Conservation (phyloP, 2,329 filamentous ascomycete species). For the Colletotrichum noveboracense region DNA sequence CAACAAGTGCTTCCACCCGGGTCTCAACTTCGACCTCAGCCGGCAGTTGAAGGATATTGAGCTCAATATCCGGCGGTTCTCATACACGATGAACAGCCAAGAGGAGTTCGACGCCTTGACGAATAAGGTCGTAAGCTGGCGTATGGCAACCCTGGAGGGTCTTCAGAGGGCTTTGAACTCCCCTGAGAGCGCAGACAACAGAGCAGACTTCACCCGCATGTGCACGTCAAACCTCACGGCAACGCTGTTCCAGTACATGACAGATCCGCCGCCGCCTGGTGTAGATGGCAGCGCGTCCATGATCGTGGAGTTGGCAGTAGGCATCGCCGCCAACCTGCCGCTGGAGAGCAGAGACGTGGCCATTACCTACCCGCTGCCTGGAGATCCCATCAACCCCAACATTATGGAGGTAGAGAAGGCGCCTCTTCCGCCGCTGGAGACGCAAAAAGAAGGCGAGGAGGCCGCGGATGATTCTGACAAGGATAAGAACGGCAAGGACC, state of each 20-base stretch:
- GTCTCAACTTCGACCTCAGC: slow-evolving; percentile 78
- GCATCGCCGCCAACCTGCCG: slow-evolving; percentile 84
- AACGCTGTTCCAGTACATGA: slow-evolving; percentile 74
- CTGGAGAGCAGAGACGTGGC: slow-evolving; percentile 90
- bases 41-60: slow-evolving; percentile 84
- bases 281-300: slow-evolving; percentile 89
- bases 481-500: slow-evolving; percentile 47
- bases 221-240: slow-evolving; percentile 72
- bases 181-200: slow-evolving; percentile 69
- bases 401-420: slow-evolving; percentile 89
- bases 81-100: slow-evolving; percentile 74
- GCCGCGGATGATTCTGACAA: slow-evolving; percentile 46
- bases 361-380: slow-evolving; percentile 84
- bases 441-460: slow-evolving; percentile 41
- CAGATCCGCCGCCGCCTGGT: slow-evolving; percentile 77
- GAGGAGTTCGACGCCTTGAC: slow-evolving; percentile 91
- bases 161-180: slow-evolving; percentile 73
- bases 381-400: slow-evolving; percentile 69
- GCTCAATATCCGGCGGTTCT: slow-evolving; percentile 81
- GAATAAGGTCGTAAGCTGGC: slow-evolving; percentile 89
- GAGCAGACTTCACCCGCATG: slow-evolving; percentile 70
- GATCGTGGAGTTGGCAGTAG: slow-evolving; percentile 90
- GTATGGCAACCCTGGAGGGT: slow-evolving; percentile 92
- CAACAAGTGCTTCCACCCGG: slow-evolving; percentile 90
- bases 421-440: slow-evolving; percentile 66